These are phyloP conservation scores for Paxillus ammoniavirescens DNA, from an alignment of 768 basidiomycete genomes.

Conservation along the genomic window DNA sequence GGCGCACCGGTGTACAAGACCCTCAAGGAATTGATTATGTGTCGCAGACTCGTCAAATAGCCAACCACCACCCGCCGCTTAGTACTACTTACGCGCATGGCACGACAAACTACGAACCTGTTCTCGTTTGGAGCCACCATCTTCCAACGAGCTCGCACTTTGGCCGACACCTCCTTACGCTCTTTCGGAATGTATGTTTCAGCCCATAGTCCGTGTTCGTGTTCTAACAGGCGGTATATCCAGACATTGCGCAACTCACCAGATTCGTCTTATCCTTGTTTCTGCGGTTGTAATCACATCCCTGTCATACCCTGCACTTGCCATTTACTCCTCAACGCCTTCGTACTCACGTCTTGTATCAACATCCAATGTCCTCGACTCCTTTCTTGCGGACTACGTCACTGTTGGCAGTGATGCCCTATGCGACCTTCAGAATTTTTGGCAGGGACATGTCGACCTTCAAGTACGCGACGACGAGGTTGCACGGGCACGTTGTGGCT, in stretches of 20 bases:
- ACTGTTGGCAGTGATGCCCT: slow-evolving; percentile 53
- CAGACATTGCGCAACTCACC: slow-evolving; percentile 88
- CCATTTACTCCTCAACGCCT: slow-evolving; percentile 75
- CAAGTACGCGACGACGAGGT: slow-evolving; percentile 69
- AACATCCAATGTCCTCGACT: slow-evolving; percentile 58
- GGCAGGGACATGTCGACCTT: slow-evolving; percentile 64
- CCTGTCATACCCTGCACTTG: slow-evolving; percentile 87
- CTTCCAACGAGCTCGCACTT: slow-evolving; percentile 36
- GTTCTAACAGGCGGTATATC: slow-evolving; percentile 2
- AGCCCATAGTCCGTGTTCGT: background rate
- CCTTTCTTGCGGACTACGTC: slow-evolving; percentile 53
- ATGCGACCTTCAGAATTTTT: slow-evolving; percentile 67
- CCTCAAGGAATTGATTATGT: background rate
- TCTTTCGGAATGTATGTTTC: slow-evolving; percentile 78
- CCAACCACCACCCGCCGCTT: background rate
- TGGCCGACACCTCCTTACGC: slow-evolving; percentile 55
- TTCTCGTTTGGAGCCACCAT: slow-evolving; percentile 17
- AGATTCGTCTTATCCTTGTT: slow-evolving; percentile 85
- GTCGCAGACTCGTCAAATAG: background rate
- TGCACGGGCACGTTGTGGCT: slow-evolving; percentile 67
- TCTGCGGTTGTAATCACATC: slow-evolving; percentile 87
- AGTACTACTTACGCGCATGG: slow-evolving; percentile 16
- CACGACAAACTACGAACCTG: slow-evolving; percentile 15
- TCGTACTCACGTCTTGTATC: slow-evolving; percentile 56
- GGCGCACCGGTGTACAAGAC: background rate